These are phyloP conservation scores for Avena eriantha DNA, from an alignment of 176 grass and related monocot species.

Conservation along the genomic window DNA sequence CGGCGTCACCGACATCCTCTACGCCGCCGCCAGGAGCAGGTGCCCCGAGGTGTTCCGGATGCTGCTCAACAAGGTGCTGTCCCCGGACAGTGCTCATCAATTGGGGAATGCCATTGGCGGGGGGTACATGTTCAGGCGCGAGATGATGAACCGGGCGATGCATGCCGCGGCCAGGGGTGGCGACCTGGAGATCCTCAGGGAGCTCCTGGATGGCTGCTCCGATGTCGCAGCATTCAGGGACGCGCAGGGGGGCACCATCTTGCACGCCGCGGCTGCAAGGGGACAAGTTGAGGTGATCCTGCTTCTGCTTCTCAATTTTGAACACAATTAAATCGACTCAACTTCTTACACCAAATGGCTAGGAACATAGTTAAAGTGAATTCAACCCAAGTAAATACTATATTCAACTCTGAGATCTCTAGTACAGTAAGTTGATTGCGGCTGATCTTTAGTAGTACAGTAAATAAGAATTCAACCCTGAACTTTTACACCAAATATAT, in stretches of 20 bases:
- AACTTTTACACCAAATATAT: no score
- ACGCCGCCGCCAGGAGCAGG: constrained; percentile 75
- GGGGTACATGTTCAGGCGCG: constrained; percentile 52
- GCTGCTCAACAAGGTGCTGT: constrained; percentile 54
- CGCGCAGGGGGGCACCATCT: constrained; percentile 70
- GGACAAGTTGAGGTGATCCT: constrained; percentile 76
- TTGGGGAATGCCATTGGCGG: background rate
- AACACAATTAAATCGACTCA: background rate
- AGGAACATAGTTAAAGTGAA: background rate
- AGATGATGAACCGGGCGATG: constrained; percentile 80
- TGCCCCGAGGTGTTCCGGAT: constrained; percentile 63
- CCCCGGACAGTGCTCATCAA: constrained; percentile 3
- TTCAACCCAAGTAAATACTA: background rate
- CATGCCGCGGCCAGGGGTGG: constrained; percentile 84
- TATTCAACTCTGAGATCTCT: background rate
- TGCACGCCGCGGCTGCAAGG: constrained; percentile 72
- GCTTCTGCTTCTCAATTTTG: background rate
- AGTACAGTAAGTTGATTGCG: no score
- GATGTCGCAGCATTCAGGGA: constrained; percentile 67
- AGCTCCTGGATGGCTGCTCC: constrained; percentile 62
- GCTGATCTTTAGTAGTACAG: no score
- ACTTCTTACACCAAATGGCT: background rate
- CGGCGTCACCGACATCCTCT: constrained; percentile 90
- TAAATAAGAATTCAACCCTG: no score
- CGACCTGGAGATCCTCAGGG: constrained; percentile 70